Percentiles rank a stretch among this genome's conserved stretches.
Conservation (phyloP, 306 rosid species). For the Carpinus viminea region DNA sequence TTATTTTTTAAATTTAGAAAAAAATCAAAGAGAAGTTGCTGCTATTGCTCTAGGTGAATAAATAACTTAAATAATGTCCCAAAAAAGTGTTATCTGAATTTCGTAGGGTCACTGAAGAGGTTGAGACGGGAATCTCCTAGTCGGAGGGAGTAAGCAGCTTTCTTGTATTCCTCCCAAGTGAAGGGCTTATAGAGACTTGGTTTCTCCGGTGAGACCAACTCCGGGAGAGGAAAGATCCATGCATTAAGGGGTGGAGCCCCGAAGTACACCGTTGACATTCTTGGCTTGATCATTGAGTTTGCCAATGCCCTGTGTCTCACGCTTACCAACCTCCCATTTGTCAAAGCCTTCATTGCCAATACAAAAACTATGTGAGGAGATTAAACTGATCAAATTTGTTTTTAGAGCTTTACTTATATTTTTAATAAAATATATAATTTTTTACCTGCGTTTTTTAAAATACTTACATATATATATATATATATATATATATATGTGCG, state of each 20-base stretch:
- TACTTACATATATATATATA: no score
- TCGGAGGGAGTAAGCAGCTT: constrained; percentile 65
- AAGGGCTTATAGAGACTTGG: constrained; percentile 63
- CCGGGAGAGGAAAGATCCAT: constrained; percentile 67
- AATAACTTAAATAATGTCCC: no score
- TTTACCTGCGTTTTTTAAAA: no score
- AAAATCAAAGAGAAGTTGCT: no score
- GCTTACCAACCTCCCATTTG: constrained; percentile 81
- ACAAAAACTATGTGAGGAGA: no score
- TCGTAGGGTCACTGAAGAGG: constrained; percentile 44
- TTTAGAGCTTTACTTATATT: no score
- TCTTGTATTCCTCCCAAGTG: constrained; percentile 91
- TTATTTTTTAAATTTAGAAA: no score
- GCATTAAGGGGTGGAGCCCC: constrained; percentile 77
- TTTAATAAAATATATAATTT: no score
- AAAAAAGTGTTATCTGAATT: no score
- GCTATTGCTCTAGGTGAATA: no score
- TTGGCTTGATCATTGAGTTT: constrained; percentile 38
- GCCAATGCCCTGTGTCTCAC: constrained; percentile 80
- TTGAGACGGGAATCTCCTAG: constrained; percentile 82
- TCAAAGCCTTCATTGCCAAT: constrained; percentile 55
- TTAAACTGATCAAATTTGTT: no score
- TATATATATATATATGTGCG: no score
- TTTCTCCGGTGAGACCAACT: constrained; percentile 48
- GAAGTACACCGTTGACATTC: constrained; percentile 85